Evolutionary conservation across 202 grass and related monocot genomes (phyloP), one percentile per base, ranked within the genome.

Genomic region (Hordeum pubiflorum): DNA sequence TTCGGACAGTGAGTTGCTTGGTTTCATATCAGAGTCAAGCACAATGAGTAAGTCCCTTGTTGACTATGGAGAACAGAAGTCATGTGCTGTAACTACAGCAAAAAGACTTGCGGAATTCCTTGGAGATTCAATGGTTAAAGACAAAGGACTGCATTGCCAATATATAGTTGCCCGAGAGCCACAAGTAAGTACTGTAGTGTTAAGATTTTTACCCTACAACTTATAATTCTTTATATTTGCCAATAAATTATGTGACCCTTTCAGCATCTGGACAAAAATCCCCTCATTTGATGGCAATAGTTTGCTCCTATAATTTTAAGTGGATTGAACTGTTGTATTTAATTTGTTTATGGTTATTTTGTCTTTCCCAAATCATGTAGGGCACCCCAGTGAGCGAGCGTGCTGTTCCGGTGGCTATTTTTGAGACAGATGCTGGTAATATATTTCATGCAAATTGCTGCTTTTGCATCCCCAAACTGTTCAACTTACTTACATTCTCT

Each of bases 1-100:
- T 84, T 89, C 92, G 75, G 92, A 98, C 60, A 89, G 88, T 75
- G 95, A 98, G 86, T 82, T 98, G 84, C 92, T 98, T 86, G 90
- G 87, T 85, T 94, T 92, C 66, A 98, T 98, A 82, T 98, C 90
- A 21, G 95, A 98, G 67, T 98, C 92, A 1, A 98, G 92, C 83
- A 98, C 95, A 78, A 98, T 98, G 95, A 98, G 92, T 84, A 98
- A 98, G 83, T 98, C 92, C 62, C 84, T 98, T 75, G 76, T 89
- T 78, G 92, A 98, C 82, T 98, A 98, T 65, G 95, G 95, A 40
- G 92, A 86, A 34, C 92, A 98, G 77, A 98, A 98, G 84, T 97
- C 95, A 82, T 98, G 90, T 80, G 90, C 92, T 80, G 92, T 94
- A 70, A 94, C 95, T 80, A 94, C 95, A 66, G 95, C 95, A 69